Percentiles rank a stretch among this genome's conserved stretches.
Evolutionary conservation across 805 yeast species (phyloP).

Genomic region (Debaryomyces castellii): DNA sequence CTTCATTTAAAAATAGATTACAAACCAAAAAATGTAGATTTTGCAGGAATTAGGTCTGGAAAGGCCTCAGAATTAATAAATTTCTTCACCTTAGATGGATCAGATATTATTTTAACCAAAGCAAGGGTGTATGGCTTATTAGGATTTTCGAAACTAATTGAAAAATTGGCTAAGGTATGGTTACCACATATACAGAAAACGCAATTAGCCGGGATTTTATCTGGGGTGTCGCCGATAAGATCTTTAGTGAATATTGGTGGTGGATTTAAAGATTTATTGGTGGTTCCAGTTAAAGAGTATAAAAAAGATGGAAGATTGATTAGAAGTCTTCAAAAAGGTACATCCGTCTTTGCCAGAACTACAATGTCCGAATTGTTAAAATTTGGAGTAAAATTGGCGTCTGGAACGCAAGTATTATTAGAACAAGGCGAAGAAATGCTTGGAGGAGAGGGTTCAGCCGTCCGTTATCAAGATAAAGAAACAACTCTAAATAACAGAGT

Average conservation of each 20-base stretch:
- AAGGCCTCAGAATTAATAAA: slow-evolving; percentile 85
- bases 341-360: slow-evolving; percentile 67
- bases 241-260: slow-evolving; percentile 76
- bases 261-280: slow-evolving; percentile 71
- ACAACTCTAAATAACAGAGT: neutral
- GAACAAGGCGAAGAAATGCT: slow-evolving; percentile 78
- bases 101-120: slow-evolving; percentile 63
- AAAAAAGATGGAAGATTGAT: slow-evolving; percentile 68
- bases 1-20: slow-evolving; percentile 75
- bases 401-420: slow-evolving; percentile 80
- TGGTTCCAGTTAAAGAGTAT: slow-evolving; percentile 73
- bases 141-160: slow-evolving; percentile 65
- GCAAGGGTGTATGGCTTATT: slow-evolving; percentile 70
- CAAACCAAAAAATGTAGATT: slow-evolving; percentile 87
- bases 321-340: slow-evolving; percentile 74
- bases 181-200: slow-evolving; percentile 82
- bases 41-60: slow-evolving; percentile 82
- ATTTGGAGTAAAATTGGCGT: slow-evolving; percentile 80
- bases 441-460: slow-evolving; percentile 70
- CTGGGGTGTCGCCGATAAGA: slow-evolving; percentile 81
- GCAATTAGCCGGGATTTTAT: slow-evolving; percentile 76
- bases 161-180: slow-evolving; percentile 68
- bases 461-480: slow-evolving; percentile 27
- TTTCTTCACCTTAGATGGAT: slow-evolving; percentile 84
- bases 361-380: slow-evolving; percentile 79